phyloP scores from a whole-genome alignment of 257 asterid genomes.

The Solanum pinnatisectum region DNA sequence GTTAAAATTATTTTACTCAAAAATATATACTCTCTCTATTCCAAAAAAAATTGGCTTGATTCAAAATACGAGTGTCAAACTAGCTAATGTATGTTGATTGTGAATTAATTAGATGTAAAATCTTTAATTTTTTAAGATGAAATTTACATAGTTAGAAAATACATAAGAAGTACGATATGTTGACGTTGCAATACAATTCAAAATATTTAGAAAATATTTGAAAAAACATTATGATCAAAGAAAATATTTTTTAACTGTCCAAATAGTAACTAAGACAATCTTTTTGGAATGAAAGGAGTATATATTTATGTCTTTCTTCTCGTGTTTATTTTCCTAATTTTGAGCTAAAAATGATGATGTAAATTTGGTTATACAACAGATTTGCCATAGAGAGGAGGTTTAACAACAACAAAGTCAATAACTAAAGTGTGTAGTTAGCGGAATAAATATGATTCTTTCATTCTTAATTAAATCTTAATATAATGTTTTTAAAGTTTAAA shows the following conservation, averaged over 20 bases:
- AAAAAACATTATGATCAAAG: too few relatives aligned
- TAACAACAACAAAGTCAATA: background rate
- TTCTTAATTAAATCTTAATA: background rate
- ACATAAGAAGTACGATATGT: background rate
- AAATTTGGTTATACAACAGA: background rate
- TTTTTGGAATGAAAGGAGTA: background rate
- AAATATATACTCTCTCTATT: background rate
- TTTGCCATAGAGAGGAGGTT: background rate
- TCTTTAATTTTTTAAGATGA: background rate
- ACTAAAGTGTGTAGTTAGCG: background rate
- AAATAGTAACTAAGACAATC: background rate
- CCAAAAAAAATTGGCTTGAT: background rate
- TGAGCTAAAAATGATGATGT: background rate
- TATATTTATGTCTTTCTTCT: background rate
- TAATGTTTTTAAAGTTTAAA: too few relatives aligned
- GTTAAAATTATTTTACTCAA: background rate
- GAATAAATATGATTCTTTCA: background rate
- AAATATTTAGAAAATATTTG: background rate
- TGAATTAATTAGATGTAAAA: background rate
- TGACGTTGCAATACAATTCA: background rate
- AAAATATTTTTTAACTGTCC: background rate
- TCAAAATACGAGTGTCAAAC: background rate
- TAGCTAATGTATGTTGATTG: background rate
- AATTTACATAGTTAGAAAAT: background rate
- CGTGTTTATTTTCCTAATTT: background rate